Evolutionary conservation across 768 basidiomycete species (phyloP), one percentile per base, ranked within the genome.

Genomic region (Serendipita sp.): DNA sequence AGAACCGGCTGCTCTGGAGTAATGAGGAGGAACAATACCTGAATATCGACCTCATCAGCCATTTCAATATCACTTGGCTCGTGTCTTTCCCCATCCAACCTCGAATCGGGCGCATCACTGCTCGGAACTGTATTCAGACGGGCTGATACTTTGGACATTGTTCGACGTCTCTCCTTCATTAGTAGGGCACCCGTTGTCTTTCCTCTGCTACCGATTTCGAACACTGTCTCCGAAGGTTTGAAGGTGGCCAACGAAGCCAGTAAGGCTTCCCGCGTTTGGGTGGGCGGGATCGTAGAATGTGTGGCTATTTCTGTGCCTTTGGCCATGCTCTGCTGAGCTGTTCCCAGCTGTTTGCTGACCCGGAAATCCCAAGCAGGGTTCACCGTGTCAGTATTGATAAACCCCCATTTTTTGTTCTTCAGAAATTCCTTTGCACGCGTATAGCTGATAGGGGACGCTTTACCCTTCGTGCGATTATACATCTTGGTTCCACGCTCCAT

Each of bases 401-500:
- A 76, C 30, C 83, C 79, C 85, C 88, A 91, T 64, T 85, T 83
- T 1, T 80, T 76, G 45, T 81, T 72, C 70, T 88, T 89, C 56
- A 80, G 78, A 78, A 96, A 86, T 65, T 86, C 86, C 71, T 98
- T 98, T 13, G 94, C 88, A 3, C 93, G 84, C 68, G 86, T 84
- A 75, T 97, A 91, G 70, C 87, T 88, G 65, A 85, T 85, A 15
- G 81, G 80, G 70, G 86, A 88, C 16, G 95, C 94, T 71, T 94
- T 96, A 24, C 88, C 88, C 73, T 91, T 86, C 67, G 89, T 91
- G 37, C 92, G 85, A 70, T 97, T 93, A 72, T 95, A 98, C 90
- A 98, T 88, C 1, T 80, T 76, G 68, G 97, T 92, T 0, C 93
- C 94, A 63, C 90, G 84, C 67, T 79, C 79, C 85, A 95, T 94